Conservation (phyloP, 768 basidiomycete species). For the Amyloporia xantha region DNA sequence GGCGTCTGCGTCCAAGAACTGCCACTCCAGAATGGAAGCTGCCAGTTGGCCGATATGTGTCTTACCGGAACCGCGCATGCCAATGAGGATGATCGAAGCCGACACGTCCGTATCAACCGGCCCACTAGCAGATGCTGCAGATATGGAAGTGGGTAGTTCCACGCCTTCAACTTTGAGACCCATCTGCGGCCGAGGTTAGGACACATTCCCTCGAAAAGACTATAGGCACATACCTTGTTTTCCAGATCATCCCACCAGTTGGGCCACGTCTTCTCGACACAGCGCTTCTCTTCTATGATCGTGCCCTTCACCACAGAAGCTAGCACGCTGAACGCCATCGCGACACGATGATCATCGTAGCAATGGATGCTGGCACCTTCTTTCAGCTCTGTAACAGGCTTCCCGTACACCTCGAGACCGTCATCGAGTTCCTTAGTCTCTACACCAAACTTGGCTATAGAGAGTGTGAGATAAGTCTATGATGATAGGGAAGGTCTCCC, state of each 20-base stretch:
- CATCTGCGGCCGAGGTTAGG: constrained; percentile 45
- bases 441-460: constrained; percentile 86
- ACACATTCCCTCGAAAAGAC: background rate
- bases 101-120: constrained; percentile 25
- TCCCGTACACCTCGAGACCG: constrained; percentile 86
- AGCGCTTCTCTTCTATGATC: constrained; percentile 89
- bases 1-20: constrained; percentile 78
- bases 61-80: constrained; percentile 98
- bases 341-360: constrained; percentile 98
- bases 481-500: constrained; percentile 13
- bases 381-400: constrained; percentile 53
- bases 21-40: constrained; percentile 63
- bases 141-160: constrained; percentile 46
- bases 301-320: constrained; percentile 68
- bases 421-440: constrained; percentile 89
- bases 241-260: constrained; percentile 99
- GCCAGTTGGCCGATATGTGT: constrained; percentile 81
- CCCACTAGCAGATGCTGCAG: constrained; percentile 39
- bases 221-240: constrained; percentile 64
- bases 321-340: constrained; percentile 95
- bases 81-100: constrained; percentile 72
- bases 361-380: constrained; percentile 82
- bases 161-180: constrained; percentile 84
- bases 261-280: constrained; percentile 99
- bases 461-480: background rate